Conservation (phyloP, 768 basidiomycete species). For the Pisolithus marmoratus region DNA sequence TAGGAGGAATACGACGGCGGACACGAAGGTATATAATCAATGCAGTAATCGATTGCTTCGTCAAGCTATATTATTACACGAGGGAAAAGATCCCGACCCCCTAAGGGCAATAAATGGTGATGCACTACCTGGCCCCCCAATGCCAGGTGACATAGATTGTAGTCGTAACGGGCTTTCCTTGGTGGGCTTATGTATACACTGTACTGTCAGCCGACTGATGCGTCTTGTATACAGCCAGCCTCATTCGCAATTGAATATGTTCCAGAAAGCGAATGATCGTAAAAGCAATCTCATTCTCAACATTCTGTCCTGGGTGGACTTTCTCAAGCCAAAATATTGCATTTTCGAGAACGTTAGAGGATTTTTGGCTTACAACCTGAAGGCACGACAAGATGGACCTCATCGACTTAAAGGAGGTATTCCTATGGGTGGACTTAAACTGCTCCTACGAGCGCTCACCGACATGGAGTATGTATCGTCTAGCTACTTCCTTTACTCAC, state of each 20-base stretch:
- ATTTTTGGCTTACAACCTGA: conserved; percentile 36
- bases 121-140: conserved; percentile 40
- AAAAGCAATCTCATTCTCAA: conserved; percentile 69
- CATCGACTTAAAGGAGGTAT: conserved; percentile 59
- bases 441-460: conserved; percentile 53
- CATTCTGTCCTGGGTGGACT: conserved; percentile 40
- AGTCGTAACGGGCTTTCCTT: conserved; percentile 70
- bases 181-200: conserved; percentile 35
- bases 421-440: conserved; percentile 68
- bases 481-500: background rate
- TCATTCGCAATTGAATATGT: conserved; percentile 72
- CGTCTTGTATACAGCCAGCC: conserved; percentile 52
- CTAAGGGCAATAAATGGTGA: conserved; percentile 36
- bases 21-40: conserved; percentile 58
- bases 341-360: conserved; percentile 47
- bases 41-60: conserved; percentile 61
- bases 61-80: conserved; percentile 49
- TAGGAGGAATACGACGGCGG: conserved; percentile 47
- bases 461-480: conserved; percentile 52
- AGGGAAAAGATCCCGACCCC: conserved; percentile 34
- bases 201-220: background rate
- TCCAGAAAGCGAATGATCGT: conserved; percentile 54
- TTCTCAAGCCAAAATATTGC: conserved; percentile 36
- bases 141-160: conserved; percentile 51
- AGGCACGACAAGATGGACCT: conserved; percentile 28